These are phyloP conservation scores for Raphanus raphanistrum DNA, from an alignment of 345 rosid species.

Conservation along the genomic window DNA sequence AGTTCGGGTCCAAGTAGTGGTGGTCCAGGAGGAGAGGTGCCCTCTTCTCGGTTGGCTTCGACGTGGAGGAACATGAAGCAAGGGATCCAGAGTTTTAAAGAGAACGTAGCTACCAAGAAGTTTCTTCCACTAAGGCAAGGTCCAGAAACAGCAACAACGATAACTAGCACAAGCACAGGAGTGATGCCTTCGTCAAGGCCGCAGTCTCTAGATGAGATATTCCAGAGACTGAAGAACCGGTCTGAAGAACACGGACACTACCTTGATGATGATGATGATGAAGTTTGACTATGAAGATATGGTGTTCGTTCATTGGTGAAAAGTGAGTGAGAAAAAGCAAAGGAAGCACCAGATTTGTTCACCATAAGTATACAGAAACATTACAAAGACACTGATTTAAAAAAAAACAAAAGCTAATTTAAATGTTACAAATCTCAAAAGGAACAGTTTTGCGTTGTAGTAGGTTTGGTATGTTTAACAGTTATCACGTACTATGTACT, in stretches of 20 bases:
- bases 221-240: conserved; percentile 81
- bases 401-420: conserved; percentile 20
- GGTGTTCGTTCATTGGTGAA: not conserved
- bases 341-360: conserved; percentile 19
- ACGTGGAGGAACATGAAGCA: conserved; percentile 88
- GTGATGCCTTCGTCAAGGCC: conserved; percentile 39
- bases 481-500: conserved; percentile 11
- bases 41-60: conserved; percentile 59
- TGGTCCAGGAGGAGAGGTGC: conserved; percentile 30
- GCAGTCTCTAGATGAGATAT: conserved; percentile 81
- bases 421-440: conserved; percentile 10
- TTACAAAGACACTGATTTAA: conserved; percentile 22
- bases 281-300: conserved; percentile 19
- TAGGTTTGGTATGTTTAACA: conserved; percentile 14
- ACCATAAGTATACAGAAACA: conserved; percentile 4
- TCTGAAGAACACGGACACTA: conserved; percentile 44
- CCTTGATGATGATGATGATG: conserved; percentile 48
- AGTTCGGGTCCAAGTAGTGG: conserved; percentile 31
- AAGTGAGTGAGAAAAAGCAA: conserved; percentile 12
- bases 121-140: conserved; percentile 66
- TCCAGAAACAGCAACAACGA: conserved; percentile 46
- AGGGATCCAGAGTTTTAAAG: conserved; percentile 82
- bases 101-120: conserved; percentile 65
- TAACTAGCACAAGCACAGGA: conserved; percentile 13
- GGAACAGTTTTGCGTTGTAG: conserved; percentile 26